Evolutionary conservation across 805 yeast genomes (phyloP).

Genomic region (Candida piceae): DNA sequence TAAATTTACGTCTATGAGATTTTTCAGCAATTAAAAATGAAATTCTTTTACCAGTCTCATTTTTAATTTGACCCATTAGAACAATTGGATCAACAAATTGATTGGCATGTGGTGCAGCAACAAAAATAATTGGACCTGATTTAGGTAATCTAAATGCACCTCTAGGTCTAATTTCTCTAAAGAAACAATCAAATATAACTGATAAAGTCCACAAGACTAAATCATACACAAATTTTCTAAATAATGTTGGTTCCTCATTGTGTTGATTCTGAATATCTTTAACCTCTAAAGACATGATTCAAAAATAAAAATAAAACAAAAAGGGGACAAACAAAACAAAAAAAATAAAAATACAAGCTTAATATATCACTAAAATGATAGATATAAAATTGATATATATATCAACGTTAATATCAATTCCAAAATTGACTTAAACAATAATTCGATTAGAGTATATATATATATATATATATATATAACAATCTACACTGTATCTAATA

Average conservation of each 20-base stretch:
- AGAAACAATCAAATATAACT: slow-evolving; percentile 52
- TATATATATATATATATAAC: too few relatives aligned
- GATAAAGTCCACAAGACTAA: slow-evolving; percentile 44
- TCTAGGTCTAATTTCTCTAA: slow-evolving; percentile 67
- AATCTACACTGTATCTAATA: too few relatives aligned
- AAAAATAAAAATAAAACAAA: too few relatives aligned
- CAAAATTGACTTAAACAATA: too few relatives aligned
- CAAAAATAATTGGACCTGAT: slow-evolving; percentile 65
- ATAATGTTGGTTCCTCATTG: slow-evolving; percentile 25
- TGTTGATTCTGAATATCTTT: too few relatives aligned
- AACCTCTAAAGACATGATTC: not conserved
- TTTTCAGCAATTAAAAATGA: slow-evolving; percentile 52
- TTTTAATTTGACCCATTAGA: slow-evolving; percentile 71
- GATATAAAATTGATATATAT: too few relatives aligned
- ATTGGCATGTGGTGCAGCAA: slow-evolving; percentile 82
- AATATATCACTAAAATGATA: too few relatives aligned
- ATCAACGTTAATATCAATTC: too few relatives aligned
- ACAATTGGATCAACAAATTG: slow-evolving; percentile 77
- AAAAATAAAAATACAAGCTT: too few relatives aligned
- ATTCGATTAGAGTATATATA: too few relatives aligned
- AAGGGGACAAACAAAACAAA: too few relatives aligned
- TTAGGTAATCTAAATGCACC: slow-evolving; percentile 63
- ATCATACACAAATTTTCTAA: slow-evolving; percentile 43
- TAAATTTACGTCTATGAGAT: slow-evolving; percentile 43
- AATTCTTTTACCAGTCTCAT: slow-evolving; percentile 41